These are phyloP conservation scores for Urostyla sp. DNA, from an alignment of 73 alveolate genomes.

Conservation along the genomic window DNA sequence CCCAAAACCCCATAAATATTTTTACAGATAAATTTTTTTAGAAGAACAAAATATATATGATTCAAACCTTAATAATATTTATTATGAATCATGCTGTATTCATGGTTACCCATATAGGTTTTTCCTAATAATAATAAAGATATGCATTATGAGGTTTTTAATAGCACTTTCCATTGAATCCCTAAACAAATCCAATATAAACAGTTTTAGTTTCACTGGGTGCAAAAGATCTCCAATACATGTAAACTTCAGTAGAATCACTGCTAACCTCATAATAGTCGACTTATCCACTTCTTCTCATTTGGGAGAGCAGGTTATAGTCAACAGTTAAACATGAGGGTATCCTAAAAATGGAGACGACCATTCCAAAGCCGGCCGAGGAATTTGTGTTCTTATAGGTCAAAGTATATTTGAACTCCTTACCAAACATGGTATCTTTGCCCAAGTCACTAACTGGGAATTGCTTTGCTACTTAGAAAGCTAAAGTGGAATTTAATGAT, in stretches of 20 bases:
- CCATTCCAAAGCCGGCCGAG: slow-evolving; percentile 51
- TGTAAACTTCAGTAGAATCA: slow-evolving; percentile 41
- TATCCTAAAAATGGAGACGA: slow-evolving; percentile 44
- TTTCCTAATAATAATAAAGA: background rate
- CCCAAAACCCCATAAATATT: no score
- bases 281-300: slow-evolving; percentile 10
- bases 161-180: background rate
- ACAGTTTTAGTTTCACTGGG: background rate
- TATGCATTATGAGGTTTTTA: slow-evolving; percentile 9
- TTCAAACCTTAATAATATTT: no score
- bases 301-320: slow-evolving; percentile 23
- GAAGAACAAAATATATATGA: no score
- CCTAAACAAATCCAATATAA: background rate
- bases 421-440: background rate
- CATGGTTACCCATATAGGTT: slow-evolving; percentile 21
- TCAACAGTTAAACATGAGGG: slow-evolving; percentile 51
- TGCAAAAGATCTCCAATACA: slow-evolving; percentile 54
- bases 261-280: slow-evolving; percentile 50
- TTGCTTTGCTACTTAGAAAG: background rate
- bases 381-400: background rate
- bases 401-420: background rate
- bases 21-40: no score
- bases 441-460: background rate
- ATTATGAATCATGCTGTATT: no score
- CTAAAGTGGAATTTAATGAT: no score